These are phyloP conservation scores for Pezicula rhizophila DNA, from an alignment of 2,329 filamentous ascomycete species.

Conservation along the genomic window DNA sequence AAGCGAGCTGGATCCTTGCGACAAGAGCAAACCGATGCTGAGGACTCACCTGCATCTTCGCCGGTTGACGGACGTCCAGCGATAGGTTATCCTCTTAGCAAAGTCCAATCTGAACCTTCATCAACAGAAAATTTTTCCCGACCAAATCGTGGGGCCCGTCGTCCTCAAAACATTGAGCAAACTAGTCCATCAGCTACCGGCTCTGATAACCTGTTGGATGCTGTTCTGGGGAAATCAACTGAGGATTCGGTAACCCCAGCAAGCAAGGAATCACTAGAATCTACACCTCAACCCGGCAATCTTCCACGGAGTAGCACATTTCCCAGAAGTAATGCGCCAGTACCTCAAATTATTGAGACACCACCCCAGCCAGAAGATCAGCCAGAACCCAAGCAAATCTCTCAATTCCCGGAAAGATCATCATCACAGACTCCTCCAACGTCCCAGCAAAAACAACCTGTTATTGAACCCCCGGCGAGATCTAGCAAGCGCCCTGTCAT, in stretches of 20 bases:
- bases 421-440: conserved; percentile 41
- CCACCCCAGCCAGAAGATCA: conserved; percentile 35
- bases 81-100: conserved; percentile 36
- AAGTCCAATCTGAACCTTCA: conserved; percentile 66
- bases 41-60: conserved; percentile 42
- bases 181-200: conserved; percentile 5
- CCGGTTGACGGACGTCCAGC: conserved; percentile 37
- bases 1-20: conserved; percentile 58
- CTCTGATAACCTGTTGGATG: conserved; percentile 6
- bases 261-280: conserved; percentile 1
- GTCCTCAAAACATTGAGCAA: conserved; percentile 19
- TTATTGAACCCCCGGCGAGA: conserved; percentile 41
- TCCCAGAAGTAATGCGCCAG: conserved; percentile 26
- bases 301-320: conserved; percentile 26
- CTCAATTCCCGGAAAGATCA: conserved; percentile 46
- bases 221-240: conserved; percentile 12
- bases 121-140: conserved; percentile 56
- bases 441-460: conserved; percentile 21
- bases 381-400: conserved; percentile 12
- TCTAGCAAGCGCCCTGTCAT: conserved; percentile 36
- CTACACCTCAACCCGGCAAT: conserved; percentile 14
- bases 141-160: conserved; percentile 32
- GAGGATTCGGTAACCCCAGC: conserved; percentile 2
- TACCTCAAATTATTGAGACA: conserved; percentile 62
- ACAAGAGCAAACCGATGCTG: conserved; percentile 54